Base-by-base conservation (phyloP, 805 yeast species). In the Wickerhamomyces bisporus region DNA sequence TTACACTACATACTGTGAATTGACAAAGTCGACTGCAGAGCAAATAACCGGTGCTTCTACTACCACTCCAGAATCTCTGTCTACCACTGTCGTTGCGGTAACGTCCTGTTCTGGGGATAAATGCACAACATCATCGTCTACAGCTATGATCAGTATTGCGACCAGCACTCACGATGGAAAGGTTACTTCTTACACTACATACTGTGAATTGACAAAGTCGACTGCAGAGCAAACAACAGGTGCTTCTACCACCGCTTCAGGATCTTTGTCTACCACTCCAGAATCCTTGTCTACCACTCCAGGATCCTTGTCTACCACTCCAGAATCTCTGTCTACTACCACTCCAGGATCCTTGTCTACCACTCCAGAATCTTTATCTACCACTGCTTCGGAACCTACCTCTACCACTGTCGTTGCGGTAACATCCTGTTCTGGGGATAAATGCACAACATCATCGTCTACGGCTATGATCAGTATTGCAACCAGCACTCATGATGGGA, bases 111-210 rank as follows among this genome's bases (percentile, higher is more conserved):
- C 26, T 16, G 45, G 41, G 32, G 47, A 54, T 34, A 35, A 38
- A 20, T 57, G 62, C 33, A 44, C 56, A 27, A 59, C 61, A 19
- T 34, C 40, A 9, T 40, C 45, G 35, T 32, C 56, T 12, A 40
- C 45, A 16, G 50, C 55, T 26, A 35, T 49, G 19, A 40, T 41
- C 11, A 30, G 40, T 16, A 30, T 34, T 29, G 55, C 56, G 27
- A 55, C 55, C 33, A 48, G 41, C 34, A 62, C 68, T 23, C 46
- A 51, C 16, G 30, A 27, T 7, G 36, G 37, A 15, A 20, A 24
- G 11, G 39, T 29, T 5, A 38, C 42, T 24, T 15, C 27, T 16
- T 25, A 29, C 15, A 27, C 41, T 2, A 36, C 39, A 20, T 31
- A 49, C 28, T 43, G 48, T 30, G 28, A 46, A 26, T 16, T 37